Evolutionary conservation across 257 asterid species (phyloP).

Genomic region (Solanum clarkiae): DNA sequence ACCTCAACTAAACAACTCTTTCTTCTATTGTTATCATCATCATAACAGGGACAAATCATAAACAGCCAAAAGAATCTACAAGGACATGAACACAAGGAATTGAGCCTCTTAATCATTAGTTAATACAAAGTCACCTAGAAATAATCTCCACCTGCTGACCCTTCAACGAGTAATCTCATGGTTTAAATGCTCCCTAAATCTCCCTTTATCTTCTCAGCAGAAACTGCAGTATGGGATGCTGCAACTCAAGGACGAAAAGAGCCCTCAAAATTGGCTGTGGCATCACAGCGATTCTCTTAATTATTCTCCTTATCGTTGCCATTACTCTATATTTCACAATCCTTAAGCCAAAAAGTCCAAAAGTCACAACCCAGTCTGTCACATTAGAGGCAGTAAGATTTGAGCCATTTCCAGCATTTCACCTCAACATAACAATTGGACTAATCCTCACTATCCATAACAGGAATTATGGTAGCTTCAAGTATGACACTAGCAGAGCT

Average conservation of each 20-base stretch:
- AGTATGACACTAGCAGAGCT: slow-evolving; percentile 18
- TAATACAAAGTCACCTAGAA: background rate
- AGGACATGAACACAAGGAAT: background rate
- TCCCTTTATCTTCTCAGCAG: background rate
- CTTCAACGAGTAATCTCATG: background rate
- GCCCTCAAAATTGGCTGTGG: slow-evolving; percentile 32
- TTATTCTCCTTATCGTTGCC: background rate
- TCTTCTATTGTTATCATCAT: background rate
- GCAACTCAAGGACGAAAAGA: slow-evolving; percentile 2
- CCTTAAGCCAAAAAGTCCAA: slow-evolving; percentile 44
- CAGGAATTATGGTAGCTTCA: slow-evolving; percentile 45
- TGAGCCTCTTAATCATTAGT: background rate
- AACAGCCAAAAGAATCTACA: background rate
- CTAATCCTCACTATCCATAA: slow-evolving; percentile 26
- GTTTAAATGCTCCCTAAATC: background rate
- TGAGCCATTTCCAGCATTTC: slow-evolving; percentile 18
- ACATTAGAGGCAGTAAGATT: slow-evolving; percentile 7
- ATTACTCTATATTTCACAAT: slow-evolving; percentile 22
- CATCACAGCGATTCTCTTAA: slow-evolving; percentile 14
- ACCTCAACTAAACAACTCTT: background rate
- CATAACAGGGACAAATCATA: background rate
- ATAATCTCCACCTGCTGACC: background rate
- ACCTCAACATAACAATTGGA: slow-evolving; percentile 35
- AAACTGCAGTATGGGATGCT: background rate
- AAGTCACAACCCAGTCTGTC: slow-evolving; percentile 25